Evolutionary conservation across 495 filamentous ascomycete genomes (phyloP), one percentile per base, ranked within the genome.

Genomic region (Lasiosphaeria hispida): DNA sequence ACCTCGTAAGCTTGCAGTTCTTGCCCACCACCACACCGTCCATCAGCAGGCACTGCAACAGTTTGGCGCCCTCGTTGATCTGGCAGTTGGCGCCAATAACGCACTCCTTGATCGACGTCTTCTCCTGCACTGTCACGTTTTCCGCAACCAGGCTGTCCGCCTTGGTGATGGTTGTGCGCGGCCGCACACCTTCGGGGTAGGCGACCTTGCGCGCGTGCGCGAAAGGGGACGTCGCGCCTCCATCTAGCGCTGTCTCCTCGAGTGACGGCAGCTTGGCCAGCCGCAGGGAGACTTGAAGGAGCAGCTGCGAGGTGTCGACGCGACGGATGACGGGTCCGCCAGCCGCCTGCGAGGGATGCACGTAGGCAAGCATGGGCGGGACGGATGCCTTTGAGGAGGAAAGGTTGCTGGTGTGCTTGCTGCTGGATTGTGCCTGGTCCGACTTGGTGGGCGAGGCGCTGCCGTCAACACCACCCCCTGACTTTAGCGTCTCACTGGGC

Each of bases 31-130:
- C 84, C 4, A 87, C 91, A 8, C 90, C 90, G 54, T 96, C 92
- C 89, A 98, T 95, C 34, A 98, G 71, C 33, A 97, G 68, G 70
- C 93, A 97, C 51, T 90, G 81, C 39, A 81, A 83, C 49, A 98
- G 67, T 58, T 88, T 84, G n/a, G 86, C 91, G 35, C 90, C 90
- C 59, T 82, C 82, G 53, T 83, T 84, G 58, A 97, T 95, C 53
- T 87, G 83, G 72, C 88, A 92, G 65, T 90, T 90, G 8, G 90
- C 81, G 34, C 94, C 94, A 36, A 98, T 83, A 34, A 96, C 89
- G 53, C 78, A 85, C 68, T 94, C 89, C 67, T 96, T 96, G 70
- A 97, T 88, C n/a, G 88, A 86, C 33, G 80, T 80, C 65, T 89
- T 90, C 58, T 89, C 85, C 59, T 89, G 88, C 2, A 98, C 84